phyloP scores from a whole-genome alignment of 306 rosid species.

The Cicer judaicum region DNA sequence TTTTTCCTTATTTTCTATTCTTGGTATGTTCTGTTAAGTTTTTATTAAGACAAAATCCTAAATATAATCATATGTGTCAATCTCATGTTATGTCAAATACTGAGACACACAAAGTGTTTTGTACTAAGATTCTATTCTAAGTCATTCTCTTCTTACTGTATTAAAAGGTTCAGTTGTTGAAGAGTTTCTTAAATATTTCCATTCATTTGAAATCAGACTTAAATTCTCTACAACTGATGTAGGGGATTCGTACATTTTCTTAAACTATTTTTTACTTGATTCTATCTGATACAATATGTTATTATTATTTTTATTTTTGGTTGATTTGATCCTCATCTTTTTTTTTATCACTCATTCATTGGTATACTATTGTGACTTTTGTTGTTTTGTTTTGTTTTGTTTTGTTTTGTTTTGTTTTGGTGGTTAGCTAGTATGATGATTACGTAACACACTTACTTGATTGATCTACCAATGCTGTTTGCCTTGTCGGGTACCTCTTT shows the following conservation, averaged over 20 bases:
- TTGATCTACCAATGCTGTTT: slow-evolving; percentile 43
- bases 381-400: slow-evolving; percentile 35
- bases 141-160: slow-evolving; percentile 5
- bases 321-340: slow-evolving; percentile 33
- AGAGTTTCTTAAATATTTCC: background rate
- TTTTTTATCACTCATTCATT: slow-evolving; percentile 15
- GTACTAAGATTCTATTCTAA: background rate
- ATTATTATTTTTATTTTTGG: background rate
- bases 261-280: background rate
- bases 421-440: slow-evolving; percentile 36
- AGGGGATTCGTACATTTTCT: background rate
- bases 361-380: slow-evolving; percentile 20
- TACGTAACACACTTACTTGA: slow-evolving; percentile 49
- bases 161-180: background rate
- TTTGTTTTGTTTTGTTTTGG: slow-evolving; percentile 38
- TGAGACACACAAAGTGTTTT: too few species aligned
- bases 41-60: too few species aligned
- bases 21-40: background rate
- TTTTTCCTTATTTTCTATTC: background rate
- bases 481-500: slow-evolving; percentile 43
- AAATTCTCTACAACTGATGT: too few species aligned
- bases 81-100: too few species aligned
- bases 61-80: too few species aligned
- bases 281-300: background rate
- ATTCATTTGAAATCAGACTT: background rate